Conservation (phyloP, 768 basidiomycete species). For the Tulasnella sp. region DNA sequence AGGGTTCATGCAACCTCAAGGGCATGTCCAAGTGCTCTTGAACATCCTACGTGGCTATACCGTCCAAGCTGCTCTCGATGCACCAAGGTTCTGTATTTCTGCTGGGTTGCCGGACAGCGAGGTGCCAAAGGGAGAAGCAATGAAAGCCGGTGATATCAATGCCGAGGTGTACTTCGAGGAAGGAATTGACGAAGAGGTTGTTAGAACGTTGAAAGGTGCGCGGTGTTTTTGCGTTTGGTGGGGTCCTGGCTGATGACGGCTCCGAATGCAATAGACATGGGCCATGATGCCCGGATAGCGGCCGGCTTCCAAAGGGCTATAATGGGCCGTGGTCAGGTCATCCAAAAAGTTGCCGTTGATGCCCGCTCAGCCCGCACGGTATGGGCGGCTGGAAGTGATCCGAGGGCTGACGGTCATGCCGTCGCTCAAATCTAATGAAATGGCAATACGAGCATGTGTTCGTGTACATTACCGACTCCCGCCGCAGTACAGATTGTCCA, state of each 20-base stretch:
- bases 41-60: constrained; percentile 86
- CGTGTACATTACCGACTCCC: background rate
- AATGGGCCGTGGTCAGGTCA: constrained; percentile 85
- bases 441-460: background rate
- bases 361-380: constrained; percentile 48
- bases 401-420: constrained; percentile 83
- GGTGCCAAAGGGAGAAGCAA: constrained; percentile 38
- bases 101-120: constrained; percentile 66
- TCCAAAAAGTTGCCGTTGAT: constrained; percentile 67
- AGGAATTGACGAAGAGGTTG: constrained; percentile 58
- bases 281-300: constrained; percentile 71
- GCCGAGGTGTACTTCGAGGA: constrained; percentile 90
- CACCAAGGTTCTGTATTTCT: constrained; percentile 94
- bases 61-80: constrained; percentile 85
- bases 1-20: constrained; percentile 93
- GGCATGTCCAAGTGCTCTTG: constrained; percentile 90
- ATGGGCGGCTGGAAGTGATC: constrained; percentile 95
- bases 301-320: constrained; percentile 58
- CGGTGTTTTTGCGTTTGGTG: background rate
- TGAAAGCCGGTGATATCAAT: constrained; percentile 62
- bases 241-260: background rate
- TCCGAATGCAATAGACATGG: constrained; percentile 60
- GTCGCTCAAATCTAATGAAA: constrained; percentile 66
- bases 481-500: background rate
- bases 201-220: constrained; percentile 63